Base-by-base conservation (phyloP, 1,284 basidiomycete genomes). In the Boletellus deceptivus region DNA sequence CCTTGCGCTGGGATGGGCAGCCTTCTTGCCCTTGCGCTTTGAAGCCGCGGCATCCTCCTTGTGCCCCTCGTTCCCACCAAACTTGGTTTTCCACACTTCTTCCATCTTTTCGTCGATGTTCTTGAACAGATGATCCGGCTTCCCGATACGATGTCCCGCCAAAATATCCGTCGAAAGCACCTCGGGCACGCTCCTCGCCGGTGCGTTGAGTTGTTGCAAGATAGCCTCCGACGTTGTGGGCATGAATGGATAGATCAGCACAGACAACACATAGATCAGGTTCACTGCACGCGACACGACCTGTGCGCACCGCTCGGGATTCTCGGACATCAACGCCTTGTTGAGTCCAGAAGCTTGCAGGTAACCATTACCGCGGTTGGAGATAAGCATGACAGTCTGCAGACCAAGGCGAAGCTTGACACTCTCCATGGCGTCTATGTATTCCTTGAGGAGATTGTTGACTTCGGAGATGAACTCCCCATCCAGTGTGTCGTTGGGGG, bases 201-300 rank as follows among this genome's bases (percentile, higher is more conserved):
- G 94, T 0, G 94, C 95, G 68, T 97, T 93, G 58, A 99, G 81
- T 68, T 99, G 97, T 29, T 72, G 69, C 54, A 97, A 79, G 55
- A 99, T 95, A 9, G 85, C 77, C 18, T 84, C 83, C 24, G 89
- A 84, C 0, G 92, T 96, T 22, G 85, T 79, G 35, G 97, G 97
- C 95, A 99, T 98, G 83, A 94, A 99, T 0, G 97, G 96, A 67
- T 95, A 89, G 58, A 93, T 73, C 57, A 97, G 75, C 29, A 86
- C 86, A 11, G 91, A 89, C 51, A 99, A 80, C 27, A 88, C 72
- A 71, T 97, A 99, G 70, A 99, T 97, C 59, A 99, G 76, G 74
- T 98, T 98, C 70, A 94, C 72, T 20, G 93, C 89, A 52, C 95
- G 86, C 41, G 91, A 84, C 55, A 98, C 77, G 56, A 98, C 93